These are phyloP conservation scores for Heterobasidion annosum DNA, from an alignment of 1,284 basidiomycete species.

Conservation along the genomic window DNA sequence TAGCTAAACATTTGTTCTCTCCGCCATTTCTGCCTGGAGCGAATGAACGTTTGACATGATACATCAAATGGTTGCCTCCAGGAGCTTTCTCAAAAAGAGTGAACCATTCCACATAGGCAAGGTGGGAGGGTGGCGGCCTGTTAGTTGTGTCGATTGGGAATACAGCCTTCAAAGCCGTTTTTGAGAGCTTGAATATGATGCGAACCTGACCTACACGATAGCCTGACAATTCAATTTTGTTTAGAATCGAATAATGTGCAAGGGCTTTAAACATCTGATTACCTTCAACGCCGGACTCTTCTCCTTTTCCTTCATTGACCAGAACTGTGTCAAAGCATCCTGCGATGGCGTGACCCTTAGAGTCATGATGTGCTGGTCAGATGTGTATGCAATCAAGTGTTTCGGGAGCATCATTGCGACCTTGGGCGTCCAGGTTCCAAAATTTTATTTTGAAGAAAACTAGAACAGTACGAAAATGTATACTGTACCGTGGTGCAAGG, in stretches of 20 bases:
- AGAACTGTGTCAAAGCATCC: conserved; percentile 16
- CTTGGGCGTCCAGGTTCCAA: not conserved
- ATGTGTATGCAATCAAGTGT: not conserved
- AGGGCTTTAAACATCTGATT: not conserved
- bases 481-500: not conserved
- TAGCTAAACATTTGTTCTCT: not conserved
- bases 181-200: conserved; percentile 15
- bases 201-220: conserved; percentile 15
- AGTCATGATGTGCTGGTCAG: not conserved
- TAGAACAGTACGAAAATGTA: not conserved
- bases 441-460: conserved; percentile 1
- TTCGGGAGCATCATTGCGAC: not conserved
- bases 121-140: not conserved
- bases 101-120: not conserved
- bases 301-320: not conserved
- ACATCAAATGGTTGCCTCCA: conserved; percentile 8
- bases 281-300: not conserved
- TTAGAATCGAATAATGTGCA: not conserved
- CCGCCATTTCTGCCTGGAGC: not conserved
- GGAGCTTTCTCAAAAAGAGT: not conserved
- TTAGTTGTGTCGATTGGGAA: conserved; percentile 8
- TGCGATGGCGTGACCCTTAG: not conserved
- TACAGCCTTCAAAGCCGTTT: not conserved
- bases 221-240: conserved; percentile 3
- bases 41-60: conserved; percentile 1